Evolutionary conservation across 2,329 filamentous ascomycete species (phyloP).

Genomic region (Tolypocladium ovalisporum): DNA sequence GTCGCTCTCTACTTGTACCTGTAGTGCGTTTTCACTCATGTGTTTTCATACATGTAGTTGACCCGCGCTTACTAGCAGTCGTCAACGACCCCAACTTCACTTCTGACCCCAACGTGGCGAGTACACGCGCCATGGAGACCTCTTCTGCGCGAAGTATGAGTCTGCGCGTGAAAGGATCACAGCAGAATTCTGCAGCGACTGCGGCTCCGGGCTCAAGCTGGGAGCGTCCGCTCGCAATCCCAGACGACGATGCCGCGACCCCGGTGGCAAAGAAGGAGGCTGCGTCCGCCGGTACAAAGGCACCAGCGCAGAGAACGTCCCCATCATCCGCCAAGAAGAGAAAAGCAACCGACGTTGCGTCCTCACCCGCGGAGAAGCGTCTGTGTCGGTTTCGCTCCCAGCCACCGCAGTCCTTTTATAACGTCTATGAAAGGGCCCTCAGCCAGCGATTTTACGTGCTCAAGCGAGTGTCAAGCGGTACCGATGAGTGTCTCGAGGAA

Average conservation of each 20-base stretch:
- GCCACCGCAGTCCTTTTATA: conserved; percentile 22
- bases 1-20: neutral
- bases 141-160: neutral
- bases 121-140: neutral
- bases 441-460: conserved; percentile 37
- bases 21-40: neutral
- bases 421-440: conserved; percentile 26
- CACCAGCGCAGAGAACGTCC: neutral
- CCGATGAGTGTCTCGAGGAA: conserved; percentile 33
- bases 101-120: neutral
- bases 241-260: neutral
- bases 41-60: too few relatives aligned
- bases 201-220: conserved; percentile 4
- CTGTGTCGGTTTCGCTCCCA: conserved; percentile 20
- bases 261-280: neutral
- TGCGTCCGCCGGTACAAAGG: neutral
- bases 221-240: conserved; percentile 2
- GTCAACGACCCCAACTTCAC: neutral
- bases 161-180: neutral
- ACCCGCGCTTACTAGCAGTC: too few relatives aligned
- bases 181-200: neutral
- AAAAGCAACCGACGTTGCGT: neutral
- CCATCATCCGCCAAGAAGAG: conserved; percentile 8
- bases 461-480: conserved; percentile 23
- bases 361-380: conserved; percentile 20